Evolutionary conservation across 805 yeast species (phyloP), one percentile per base, ranked within the genome.

Genomic region (Candida alai): DNA sequence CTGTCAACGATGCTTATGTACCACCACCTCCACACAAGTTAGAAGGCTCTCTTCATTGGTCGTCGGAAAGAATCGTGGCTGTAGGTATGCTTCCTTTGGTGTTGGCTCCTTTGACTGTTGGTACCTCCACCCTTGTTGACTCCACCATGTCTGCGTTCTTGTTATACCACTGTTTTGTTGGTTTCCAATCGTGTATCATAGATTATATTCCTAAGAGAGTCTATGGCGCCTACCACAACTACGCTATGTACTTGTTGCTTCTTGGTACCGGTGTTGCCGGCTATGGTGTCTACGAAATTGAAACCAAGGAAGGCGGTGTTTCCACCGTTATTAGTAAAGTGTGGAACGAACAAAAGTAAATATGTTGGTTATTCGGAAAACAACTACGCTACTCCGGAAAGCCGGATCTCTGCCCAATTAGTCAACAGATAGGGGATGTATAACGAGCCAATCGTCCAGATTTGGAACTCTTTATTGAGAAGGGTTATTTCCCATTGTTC

Each of bases 121-220:
- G 78, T 22, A 52, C 68, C 15, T 57, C 70, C 10, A 65, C 78
- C n/a, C 55, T 67, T 27, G 39, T 76, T 3, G 93, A 84, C 57
- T 63, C 84, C 3, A 44, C 76, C 2, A 57, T 83, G 49, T 63
- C 78, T 11, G 63, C 78, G 2, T 57, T 76, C 10, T 51, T 82
- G 30, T 59, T 84, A 43, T 68, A 73, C 51, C 93, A 84, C 56
- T 70, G 78, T 36, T 76, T 74, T 55, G 76, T 76, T 31, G 94
- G 93, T 3, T 78, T 83, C 67, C 79, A 77, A 51, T 69, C 85
- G 27, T 82, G 93, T 68, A 84, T 84, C 47, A 73, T 74, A 37
- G 93, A 84, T 58, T 82, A 83, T 61, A 79, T 84, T 35, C 93
- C 90, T 33, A 64, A 65, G 52, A 74, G 90, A 64, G 84, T 78